These are phyloP conservation scores for Cnidoscolus chayamansa DNA, from an alignment of 441 rosid species.

Conservation along the genomic window DNA sequence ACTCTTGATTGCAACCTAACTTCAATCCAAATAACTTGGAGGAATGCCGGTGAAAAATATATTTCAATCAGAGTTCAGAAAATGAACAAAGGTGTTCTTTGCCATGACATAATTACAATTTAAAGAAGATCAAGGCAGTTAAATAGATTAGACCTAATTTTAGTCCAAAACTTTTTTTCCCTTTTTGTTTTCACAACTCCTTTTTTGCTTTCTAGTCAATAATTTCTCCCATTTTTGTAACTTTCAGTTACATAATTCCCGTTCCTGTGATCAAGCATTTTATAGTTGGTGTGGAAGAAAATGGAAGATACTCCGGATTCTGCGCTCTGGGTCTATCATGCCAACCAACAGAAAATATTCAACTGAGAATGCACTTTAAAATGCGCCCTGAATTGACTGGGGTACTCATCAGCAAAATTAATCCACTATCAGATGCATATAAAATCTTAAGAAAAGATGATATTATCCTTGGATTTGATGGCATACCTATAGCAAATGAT, in stretches of 20 bases:
- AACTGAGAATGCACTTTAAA: slow-evolving; percentile 57
- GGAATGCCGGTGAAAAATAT: neutral
- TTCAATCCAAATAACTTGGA: neutral
- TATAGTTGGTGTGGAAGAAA: slow-evolving; percentile 64
- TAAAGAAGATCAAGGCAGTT: neutral
- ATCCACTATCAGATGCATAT: slow-evolving; percentile 66
- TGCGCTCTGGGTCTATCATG: slow-evolving; percentile 80
- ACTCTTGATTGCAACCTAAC: neutral
- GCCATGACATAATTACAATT: neutral
- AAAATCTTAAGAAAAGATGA: slow-evolving; percentile 64
- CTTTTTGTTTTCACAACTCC: neutral
- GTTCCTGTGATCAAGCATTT: slow-evolving; percentile 80
- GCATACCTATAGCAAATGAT: slow-evolving; percentile 77
- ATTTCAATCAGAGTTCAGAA: neutral
- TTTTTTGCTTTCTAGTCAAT: neutral
- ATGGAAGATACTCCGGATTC: slow-evolving; percentile 66
- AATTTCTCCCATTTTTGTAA: slow-evolving; percentile 8
- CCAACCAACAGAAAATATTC: slow-evolving; percentile 77
- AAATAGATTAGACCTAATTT: neutral
- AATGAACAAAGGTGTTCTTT: neutral
- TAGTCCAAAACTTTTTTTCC: too few relatives aligned
- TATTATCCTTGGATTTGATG: slow-evolving; percentile 71
- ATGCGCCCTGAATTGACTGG: slow-evolving; percentile 71
- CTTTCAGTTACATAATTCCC: slow-evolving; percentile 77
- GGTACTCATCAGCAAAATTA: slow-evolving; percentile 73